Percentiles rank a stretch among this genome's conserved stretches.
Evolutionary conservation across 768 basidiomycete species (phyloP).

Genomic region (Hericium rajendrae): DNA sequence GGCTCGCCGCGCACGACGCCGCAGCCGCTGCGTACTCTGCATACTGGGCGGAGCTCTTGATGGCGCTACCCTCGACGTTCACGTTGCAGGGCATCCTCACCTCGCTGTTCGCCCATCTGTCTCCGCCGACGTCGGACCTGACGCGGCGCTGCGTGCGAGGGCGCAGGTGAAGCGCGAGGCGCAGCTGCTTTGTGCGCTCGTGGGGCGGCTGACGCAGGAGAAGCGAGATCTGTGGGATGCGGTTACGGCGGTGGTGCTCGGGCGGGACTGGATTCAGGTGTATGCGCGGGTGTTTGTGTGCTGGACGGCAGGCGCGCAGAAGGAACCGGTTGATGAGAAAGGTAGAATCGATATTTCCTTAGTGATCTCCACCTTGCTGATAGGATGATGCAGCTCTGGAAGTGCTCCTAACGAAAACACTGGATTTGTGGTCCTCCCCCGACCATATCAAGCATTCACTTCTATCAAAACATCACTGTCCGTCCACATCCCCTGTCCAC

Average conservation of each 20-base stretch:
- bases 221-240: slow-evolving; percentile 44
- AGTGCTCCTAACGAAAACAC: slow-evolving; percentile 34
- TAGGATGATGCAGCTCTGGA: slow-evolving; percentile 32
- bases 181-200: slow-evolving; percentile 35
- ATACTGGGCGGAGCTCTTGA: slow-evolving; percentile 40
- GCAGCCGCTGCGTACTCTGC: slow-evolving; percentile 30
- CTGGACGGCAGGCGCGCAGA: slow-evolving; percentile 48
- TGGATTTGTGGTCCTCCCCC: slow-evolving; percentile 64
- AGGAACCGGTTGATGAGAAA: slow-evolving; percentile 24
- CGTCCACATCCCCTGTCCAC: slow-evolving; percentile 21
- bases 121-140: slow-evolving; percentile 22
- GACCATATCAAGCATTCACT: slow-evolving; percentile 78
- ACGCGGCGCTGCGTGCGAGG: slow-evolving; percentile 25
- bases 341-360: too few species aligned
- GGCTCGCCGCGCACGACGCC: slow-evolving; percentile 19
- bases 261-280: slow-evolving; percentile 49
- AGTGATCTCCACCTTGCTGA: too few species aligned
- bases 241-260: slow-evolving; percentile 37
- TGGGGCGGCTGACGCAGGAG: slow-evolving; percentile 40
- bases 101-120: slow-evolving; percentile 47
- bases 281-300: slow-evolving; percentile 56
- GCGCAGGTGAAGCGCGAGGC: slow-evolving; percentile 46
- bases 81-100: slow-evolving; percentile 47
- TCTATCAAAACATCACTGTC: slow-evolving; percentile 67
- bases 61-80: slow-evolving; percentile 38